A percentile compares a stretch with the other conserved stretches of the same genome.
Conservation (phyloP, 202 grass and related monocot species). For the Carex arenaria region DNA sequence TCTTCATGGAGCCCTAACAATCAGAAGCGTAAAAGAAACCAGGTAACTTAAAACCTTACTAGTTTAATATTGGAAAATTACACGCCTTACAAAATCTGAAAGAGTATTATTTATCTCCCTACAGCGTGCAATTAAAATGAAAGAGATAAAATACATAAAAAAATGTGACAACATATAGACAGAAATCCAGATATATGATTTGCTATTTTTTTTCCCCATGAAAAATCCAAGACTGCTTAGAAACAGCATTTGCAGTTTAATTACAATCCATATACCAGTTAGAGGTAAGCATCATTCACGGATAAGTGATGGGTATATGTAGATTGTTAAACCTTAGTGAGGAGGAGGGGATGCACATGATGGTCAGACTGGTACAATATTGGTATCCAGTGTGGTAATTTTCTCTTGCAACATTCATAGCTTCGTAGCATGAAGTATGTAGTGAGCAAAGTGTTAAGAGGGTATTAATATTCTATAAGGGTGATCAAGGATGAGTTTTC, state of each 20-base stretch:
- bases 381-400: not conserved
- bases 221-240: not conserved
- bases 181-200: not conserved
- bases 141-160: not conserved
- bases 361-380: not conserved
- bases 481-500: slow-evolving; percentile 4
- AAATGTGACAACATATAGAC: not conserved
- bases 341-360: not conserved
- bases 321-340: not conserved
- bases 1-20: slow-evolving; percentile 28
- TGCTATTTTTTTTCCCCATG: not conserved
- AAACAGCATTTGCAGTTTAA: not conserved
- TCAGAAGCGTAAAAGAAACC: slow-evolving; percentile 43
- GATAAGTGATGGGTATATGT: not conserved
- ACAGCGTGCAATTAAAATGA: not conserved
- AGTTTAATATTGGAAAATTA: not conserved
- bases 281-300: not conserved
- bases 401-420: not conserved
- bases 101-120: not conserved
- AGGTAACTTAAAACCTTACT: slow-evolving; percentile 34
- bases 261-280: not conserved
- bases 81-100: not conserved
- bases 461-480: not conserved
- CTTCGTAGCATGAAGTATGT: not conserved
- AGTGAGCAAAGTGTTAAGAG: slow-evolving; percentile 12